Percentiles rank a stretch among this genome's conserved stretches.
Evolutionary conservation across 208 protist species (phyloP).

Genomic region (Angomonas deanei): DNA sequence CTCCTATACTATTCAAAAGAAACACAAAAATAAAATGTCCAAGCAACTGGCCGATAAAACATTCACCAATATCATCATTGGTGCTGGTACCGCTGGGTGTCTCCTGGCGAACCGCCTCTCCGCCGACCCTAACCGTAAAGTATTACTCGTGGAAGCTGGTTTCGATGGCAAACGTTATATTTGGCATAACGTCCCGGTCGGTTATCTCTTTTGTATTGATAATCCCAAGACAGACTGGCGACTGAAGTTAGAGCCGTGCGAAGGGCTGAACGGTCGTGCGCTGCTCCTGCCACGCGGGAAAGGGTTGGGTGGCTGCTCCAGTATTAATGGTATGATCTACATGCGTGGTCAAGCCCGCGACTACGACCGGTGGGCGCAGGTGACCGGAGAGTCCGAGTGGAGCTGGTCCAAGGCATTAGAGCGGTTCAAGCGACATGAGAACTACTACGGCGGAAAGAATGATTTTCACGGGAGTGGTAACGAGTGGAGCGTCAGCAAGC

Average conservation of each 20-base stretch:
- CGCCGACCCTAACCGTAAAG: neutral
- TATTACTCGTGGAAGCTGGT: neutral
- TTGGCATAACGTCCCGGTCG: neutral
- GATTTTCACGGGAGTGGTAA: neutral
- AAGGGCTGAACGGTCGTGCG: neutral
- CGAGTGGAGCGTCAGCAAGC: neutral
- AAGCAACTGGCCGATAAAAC: conserved; percentile 1
- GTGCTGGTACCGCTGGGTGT: neutral
- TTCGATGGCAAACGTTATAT: conserved; percentile 4
- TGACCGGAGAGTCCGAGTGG: neutral
- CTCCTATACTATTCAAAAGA: neutral
- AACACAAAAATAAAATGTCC: neutral
- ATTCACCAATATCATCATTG: conserved; percentile 1
- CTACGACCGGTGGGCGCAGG: conserved; percentile 2
- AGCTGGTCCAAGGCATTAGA: neutral
- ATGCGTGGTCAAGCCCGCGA: neutral
- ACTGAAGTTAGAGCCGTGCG: neutral
- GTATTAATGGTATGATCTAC: conserved; percentile 6
- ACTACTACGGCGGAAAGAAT: neutral
- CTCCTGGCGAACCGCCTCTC: neutral
- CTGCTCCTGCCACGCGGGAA: neutral
- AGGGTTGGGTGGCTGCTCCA: neutral
- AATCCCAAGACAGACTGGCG: conserved; percentile 3
- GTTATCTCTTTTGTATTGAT: conserved; percentile 1
- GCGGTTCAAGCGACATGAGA: neutral